Conservation (phyloP, 345 rosid species). For the Trapa incisa region DNA sequence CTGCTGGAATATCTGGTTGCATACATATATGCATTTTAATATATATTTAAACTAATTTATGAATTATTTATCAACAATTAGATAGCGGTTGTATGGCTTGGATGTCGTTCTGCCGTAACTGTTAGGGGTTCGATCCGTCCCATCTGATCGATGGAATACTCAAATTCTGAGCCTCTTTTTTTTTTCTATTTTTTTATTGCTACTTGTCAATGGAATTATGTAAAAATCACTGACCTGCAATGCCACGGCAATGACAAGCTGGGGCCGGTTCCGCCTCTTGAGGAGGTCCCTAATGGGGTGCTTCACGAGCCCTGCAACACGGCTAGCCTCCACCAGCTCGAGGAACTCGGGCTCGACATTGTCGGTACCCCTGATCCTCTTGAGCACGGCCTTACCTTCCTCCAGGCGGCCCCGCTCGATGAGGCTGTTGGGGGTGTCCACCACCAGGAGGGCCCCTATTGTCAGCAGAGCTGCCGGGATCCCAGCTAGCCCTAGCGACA, state of each 20-base stretch:
- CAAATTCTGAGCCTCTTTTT: too few species aligned
- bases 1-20: slow-evolving; percentile 79
- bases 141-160: too few species aligned
- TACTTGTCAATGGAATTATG: too few species aligned
- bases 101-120: too few species aligned
- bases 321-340: slow-evolving; percentile 89
- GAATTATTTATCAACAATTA: too few species aligned
- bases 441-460: slow-evolving; percentile 60
- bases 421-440: slow-evolving; percentile 88
- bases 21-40: background rate
- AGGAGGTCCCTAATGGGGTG: slow-evolving; percentile 83
- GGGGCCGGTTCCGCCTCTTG: slow-evolving; percentile 65
- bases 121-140: too few species aligned
- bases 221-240: slow-evolving; percentile 39
- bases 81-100: too few species aligned
- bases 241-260: slow-evolving; percentile 61
- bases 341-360: slow-evolving; percentile 73
- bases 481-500: slow-evolving; percentile 86
- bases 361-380: slow-evolving; percentile 66
- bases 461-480: slow-evolving; percentile 77
- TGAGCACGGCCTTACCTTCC: slow-evolving; percentile 76
- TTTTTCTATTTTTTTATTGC: too few species aligned
- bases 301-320: slow-evolving; percentile 64
- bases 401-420: slow-evolving; percentile 75
- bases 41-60: too few species aligned